Conservation (phyloP, 2,329 filamentous ascomycete species). For the Aspergillus floridensis region DNA sequence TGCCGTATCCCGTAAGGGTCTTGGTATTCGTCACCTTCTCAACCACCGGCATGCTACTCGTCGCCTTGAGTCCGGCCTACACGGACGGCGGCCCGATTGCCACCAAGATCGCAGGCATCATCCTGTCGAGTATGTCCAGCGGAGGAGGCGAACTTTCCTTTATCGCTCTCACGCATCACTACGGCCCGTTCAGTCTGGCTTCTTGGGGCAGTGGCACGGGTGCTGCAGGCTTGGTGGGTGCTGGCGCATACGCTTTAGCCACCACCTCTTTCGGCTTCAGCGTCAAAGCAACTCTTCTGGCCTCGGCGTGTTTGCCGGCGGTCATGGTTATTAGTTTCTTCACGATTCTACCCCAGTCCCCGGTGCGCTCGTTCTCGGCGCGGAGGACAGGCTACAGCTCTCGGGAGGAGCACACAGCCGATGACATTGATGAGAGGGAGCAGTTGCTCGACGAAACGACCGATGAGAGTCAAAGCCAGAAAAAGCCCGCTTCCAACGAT, state of each 20-base stretch:
- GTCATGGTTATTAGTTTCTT: constrained; percentile 87
- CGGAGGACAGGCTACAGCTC: constrained; percentile 54
- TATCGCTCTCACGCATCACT: constrained; percentile 86
- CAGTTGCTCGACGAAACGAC: constrained; percentile 29
- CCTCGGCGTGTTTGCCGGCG: constrained; percentile 73
- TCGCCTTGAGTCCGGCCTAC: constrained; percentile 71
- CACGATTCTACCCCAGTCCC: constrained; percentile 67
- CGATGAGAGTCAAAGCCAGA: constrained; percentile 18
- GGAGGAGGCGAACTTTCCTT: constrained; percentile 90
- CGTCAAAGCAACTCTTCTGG: constrained; percentile 70
- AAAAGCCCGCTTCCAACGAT: constrained; percentile 15
- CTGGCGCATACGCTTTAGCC: constrained; percentile 80
- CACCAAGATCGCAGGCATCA: constrained; percentile 76
- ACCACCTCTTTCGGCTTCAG: constrained; percentile 76
- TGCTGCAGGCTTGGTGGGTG: constrained; percentile 80
- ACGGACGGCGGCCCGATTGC: constrained; percentile 60
- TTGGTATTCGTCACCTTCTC: constrained; percentile 72
- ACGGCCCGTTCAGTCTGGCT: constrained; percentile 80
- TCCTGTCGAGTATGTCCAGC: constrained; percentile 78
- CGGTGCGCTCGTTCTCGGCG: constrained; percentile 52
- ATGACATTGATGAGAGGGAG: constrained; percentile 26
- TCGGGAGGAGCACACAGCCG: constrained; percentile 40
- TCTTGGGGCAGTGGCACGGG: constrained; percentile 93
- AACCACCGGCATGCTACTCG: constrained; percentile 80
- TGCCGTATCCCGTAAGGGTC: constrained; percentile 77